phyloP scores from a whole-genome alignment of 495 filamentous ascomycete species.

The Letharia columbiana region DNA sequence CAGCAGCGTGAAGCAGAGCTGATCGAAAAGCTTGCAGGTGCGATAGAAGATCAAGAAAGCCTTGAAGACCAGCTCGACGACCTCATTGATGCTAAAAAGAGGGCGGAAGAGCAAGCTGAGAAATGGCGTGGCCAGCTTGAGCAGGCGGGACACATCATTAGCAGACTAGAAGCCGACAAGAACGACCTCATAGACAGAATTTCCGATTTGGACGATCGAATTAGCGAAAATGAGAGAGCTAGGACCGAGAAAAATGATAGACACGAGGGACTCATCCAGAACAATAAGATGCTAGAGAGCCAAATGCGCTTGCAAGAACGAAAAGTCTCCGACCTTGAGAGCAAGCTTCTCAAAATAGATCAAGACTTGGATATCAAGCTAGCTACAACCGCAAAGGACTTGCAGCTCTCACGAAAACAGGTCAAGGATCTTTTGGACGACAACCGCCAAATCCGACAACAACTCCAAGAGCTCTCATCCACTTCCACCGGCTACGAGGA shows the following conservation, averaged over 20 bases:
- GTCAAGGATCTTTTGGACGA: conserved; percentile 70
- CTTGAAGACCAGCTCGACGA: conserved; percentile 90
- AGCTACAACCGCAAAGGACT: conserved; percentile 68
- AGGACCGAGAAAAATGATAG: conserved; percentile 61
- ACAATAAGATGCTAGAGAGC: conserved; percentile 86
- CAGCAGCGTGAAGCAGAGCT: conserved; percentile 78
- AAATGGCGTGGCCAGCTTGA: conserved; percentile 73
- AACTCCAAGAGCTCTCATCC: conserved; percentile 76
- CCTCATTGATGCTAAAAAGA: conserved; percentile 81
- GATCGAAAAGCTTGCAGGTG: conserved; percentile 81
- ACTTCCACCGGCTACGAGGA: conserved; percentile 95
- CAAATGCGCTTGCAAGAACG: conserved; percentile 83
- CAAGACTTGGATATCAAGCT: conserved; percentile 88
- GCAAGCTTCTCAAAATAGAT: conserved; percentile 73
- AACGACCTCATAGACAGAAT: conserved; percentile 58
- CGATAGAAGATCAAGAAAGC: conserved; percentile 90
- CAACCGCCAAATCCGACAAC: conserved; percentile 74
- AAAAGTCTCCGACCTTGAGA: conserved; percentile 80
- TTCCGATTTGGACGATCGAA: conserved; percentile 54
- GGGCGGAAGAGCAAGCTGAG: conserved; percentile 75
- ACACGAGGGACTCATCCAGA: conserved; percentile 65
- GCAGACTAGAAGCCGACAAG: conserved; percentile 76
- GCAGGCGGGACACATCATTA: conserved; percentile 81
- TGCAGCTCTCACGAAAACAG: conserved; percentile 60
- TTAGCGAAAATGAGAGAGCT: conserved; percentile 56